Evolutionary conservation across 768 basidiomycete genomes (phyloP).

Genomic region (Lactifluus echinatus): DNA sequence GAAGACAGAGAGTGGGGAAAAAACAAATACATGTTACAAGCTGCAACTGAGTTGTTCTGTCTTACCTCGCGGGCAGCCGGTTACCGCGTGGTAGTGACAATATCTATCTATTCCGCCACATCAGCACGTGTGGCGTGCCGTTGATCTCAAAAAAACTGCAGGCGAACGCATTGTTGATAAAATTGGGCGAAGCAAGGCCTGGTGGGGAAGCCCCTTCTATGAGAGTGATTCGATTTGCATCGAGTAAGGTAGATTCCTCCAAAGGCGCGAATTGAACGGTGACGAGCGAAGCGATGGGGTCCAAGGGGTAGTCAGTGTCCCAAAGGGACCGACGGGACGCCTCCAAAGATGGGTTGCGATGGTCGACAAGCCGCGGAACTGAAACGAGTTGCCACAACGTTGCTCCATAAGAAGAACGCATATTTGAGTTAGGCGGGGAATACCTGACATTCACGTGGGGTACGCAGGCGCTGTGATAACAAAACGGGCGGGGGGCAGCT

Average conservation of each 20-base stretch:
- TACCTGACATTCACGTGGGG: background rate
- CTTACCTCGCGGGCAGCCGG: background rate
- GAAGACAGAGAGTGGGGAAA: background rate
- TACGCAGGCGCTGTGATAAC: background rate
- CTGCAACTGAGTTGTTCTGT: background rate
- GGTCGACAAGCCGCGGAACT: background rate
- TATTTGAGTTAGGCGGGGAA: background rate
- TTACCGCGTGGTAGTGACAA: constrained; percentile 4
- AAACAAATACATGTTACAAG: constrained; percentile 3
- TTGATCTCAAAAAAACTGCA: constrained; percentile 10
- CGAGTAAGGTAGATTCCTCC: background rate
- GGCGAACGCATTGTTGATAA: constrained; percentile 2
- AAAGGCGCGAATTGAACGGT: background rate
- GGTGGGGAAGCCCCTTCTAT: background rate
- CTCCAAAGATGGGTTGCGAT: background rate
- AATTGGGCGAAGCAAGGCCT: constrained; percentile 10
- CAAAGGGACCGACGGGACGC: background rate
- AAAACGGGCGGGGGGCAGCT: background rate
- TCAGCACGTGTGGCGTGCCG: constrained; percentile 10
- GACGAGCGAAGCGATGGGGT: background rate
- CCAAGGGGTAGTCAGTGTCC: background rate
- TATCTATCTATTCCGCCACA: constrained; percentile 2
- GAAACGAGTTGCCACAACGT: background rate
- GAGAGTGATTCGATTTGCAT: background rate
- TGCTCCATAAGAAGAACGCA: background rate